Base-by-base conservation (phyloP, 2,329 filamentous ascomycete species). In the Escovopsis sp. region DNA sequence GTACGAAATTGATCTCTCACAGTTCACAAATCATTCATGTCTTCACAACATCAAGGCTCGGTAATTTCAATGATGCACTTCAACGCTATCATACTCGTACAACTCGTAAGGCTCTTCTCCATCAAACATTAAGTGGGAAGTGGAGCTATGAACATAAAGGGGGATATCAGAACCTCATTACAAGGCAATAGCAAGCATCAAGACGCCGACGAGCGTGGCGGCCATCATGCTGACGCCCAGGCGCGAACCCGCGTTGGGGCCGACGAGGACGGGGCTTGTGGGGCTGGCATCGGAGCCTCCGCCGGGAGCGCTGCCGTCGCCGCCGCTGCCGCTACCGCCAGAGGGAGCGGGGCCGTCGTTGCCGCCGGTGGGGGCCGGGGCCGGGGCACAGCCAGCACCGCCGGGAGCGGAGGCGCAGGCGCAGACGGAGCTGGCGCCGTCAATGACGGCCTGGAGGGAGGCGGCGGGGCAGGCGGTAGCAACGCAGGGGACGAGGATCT, bases 401-500 rank as follows among this genome's bases (percentile, higher is more conserved):
- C n/a, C 39, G 4, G 46, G 42, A 9, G 45, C 48, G 5, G 40
- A 44, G 5, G 45, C 48, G 30, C 48, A 54, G 15, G 48, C 49
- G 36, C 53, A 53, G 2, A 55, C 51, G 5, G 45, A 47, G 30
- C 41, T 46, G 3, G 55, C 56, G 10, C 55, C 57, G 11, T 44
- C 44, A 34, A 57, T 53, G 7, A 59, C 53, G 19, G 47, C 52
- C 12, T 47, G 46, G 19, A 57, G 44, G 2, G 50, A 49, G 3
- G 44, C 48, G 6, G 50, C 36, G 1, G 48, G 49, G 34, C 56
- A 59, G 4, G 50, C 52, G 0, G 50, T 55, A 1, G 49, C 48
- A 10, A 59, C 54, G 39, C 56, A 59, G 11, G 56, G 55, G 12
- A 53, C 47, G 32, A 57, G 47, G 23, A 53, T 45, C 32, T 46